A percentile compares a stretch with the other conserved stretches of the same genome.
These are phyloP conservation scores for Talaromyces sp. DNA, from an alignment of 2,329 filamentous ascomycete species.

Conservation along the genomic window DNA sequence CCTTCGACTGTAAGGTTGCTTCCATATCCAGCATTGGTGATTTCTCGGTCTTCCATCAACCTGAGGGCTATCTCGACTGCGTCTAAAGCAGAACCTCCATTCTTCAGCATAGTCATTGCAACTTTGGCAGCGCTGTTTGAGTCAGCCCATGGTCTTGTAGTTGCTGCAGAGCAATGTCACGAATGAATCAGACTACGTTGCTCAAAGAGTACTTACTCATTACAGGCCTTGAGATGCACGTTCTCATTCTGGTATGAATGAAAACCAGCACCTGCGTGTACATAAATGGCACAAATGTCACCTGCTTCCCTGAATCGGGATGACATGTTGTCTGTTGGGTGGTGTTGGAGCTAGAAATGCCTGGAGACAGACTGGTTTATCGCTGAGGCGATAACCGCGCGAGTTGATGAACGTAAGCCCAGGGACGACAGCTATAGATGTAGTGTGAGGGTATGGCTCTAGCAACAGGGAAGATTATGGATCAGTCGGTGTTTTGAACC, in stretches of 20 bases:
- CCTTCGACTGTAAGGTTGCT: conserved; percentile 92
- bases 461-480: background rate
- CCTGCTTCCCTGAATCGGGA: conserved; percentile 32
- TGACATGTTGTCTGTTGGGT: conserved; percentile 25
- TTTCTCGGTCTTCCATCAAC: conserved; percentile 85
- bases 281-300: conserved; percentile 74
- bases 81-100: conserved; percentile 76
- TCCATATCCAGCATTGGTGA: conserved; percentile 94
- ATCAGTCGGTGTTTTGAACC: background rate
- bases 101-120: conserved; percentile 76
- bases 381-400: background rate
- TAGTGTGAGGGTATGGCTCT: background rate
- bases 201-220: conserved; percentile 62
- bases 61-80: conserved; percentile 87
- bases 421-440: background rate
- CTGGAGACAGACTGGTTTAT: background rate
- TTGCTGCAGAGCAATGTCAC: background rate
- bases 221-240: conserved; percentile 80
- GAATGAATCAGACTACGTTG: background rate
- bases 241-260: conserved; percentile 84
- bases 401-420: background rate
- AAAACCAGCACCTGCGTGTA: conserved; percentile 92
- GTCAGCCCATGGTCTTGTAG: conserved; percentile 13
- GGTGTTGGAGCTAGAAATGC: background rate
- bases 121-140: conserved; percentile 68